Conservation (phyloP, 2,329 filamentous ascomycete species). For the Talaromyces sp. region DNA sequence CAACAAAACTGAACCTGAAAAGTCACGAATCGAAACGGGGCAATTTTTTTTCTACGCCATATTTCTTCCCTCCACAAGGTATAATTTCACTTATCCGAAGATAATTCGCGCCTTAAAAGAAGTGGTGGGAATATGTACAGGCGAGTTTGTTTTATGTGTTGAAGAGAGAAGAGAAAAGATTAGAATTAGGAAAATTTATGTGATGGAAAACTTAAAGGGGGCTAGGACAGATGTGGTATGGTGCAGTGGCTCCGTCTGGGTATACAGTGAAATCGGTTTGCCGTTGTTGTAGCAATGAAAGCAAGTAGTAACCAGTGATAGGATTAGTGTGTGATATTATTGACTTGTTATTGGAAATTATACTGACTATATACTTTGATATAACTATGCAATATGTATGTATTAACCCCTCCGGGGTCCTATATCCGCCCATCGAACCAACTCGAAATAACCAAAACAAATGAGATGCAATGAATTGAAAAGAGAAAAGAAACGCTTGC, state of each 20-base stretch:
- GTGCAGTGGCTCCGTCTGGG: not conserved
- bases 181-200: not conserved
- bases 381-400: no score
- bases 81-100: not conserved
- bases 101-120: not conserved
- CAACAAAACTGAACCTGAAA: not conserved
- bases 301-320: no score
- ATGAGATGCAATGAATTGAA: no score
- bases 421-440: no score
- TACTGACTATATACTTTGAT: no score
- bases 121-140: conserved; percentile 10
- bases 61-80: conserved; percentile 12
- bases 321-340: no score
- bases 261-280: no score
- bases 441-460: no score
- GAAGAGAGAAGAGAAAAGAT: not conserved
- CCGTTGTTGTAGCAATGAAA: no score
- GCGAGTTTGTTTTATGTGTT: not conserved
- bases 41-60: not conserved
- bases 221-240: not conserved
- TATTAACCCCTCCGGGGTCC: no score
- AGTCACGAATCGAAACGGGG: not conserved
- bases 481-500: no score
- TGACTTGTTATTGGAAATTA: no score
- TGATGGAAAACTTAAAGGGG: not conserved